A percentile compares a stretch with the other conserved stretches of the same genome.
phyloP scores from a whole-genome alignment of 495 filamentous ascomycete species.

The Aspergillus cavernicola region DNA sequence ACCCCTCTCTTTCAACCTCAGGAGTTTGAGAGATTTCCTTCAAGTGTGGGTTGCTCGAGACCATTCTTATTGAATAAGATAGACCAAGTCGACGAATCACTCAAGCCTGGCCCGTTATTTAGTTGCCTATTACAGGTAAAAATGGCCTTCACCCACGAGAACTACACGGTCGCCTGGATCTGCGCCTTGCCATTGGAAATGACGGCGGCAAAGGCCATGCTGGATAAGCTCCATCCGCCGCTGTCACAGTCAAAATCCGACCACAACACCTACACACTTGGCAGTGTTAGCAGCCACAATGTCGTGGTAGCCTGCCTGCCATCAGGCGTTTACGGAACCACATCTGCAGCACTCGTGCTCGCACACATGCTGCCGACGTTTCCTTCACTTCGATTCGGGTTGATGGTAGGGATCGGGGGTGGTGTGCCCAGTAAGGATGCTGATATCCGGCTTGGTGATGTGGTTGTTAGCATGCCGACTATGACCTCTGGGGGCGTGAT shows the following conservation, averaged over 20 bases:
- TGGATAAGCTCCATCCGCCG: constrained; percentile 25
- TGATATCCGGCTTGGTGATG: constrained; percentile 35
- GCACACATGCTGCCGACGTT: constrained; percentile 25
- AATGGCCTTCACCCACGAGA: background rate
- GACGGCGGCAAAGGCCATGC: constrained; percentile 25
- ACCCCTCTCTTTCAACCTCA: too few relatives aligned
- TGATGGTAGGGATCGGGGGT: constrained; percentile 38
- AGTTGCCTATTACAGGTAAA: background rate
- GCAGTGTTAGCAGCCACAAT: constrained; percentile 27
- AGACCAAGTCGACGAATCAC: too few relatives aligned
- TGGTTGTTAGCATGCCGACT: constrained; percentile 31
- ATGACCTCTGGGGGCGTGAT: constrained; percentile 23
- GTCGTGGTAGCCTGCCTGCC: constrained; percentile 32
- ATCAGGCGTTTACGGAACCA: constrained; percentile 24
- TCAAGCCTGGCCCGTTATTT: too few relatives aligned
- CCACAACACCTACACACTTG: constrained; percentile 33
- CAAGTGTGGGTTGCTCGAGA: too few relatives aligned
- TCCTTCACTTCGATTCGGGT: constrained; percentile 17
- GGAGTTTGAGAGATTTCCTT: too few relatives aligned
- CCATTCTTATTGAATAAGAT: too few relatives aligned
- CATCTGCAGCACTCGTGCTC: constrained; percentile 22
- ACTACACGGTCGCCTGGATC: constrained; percentile 2
- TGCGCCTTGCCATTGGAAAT: constrained; percentile 20
- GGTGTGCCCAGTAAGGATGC: constrained; percentile 22
- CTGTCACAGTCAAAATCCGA: constrained; percentile 14